These are phyloP conservation scores for Ophiostoma novo-ulmi DNA, from an alignment of 2,329 filamentous ascomycete species.

Conservation along the genomic window DNA sequence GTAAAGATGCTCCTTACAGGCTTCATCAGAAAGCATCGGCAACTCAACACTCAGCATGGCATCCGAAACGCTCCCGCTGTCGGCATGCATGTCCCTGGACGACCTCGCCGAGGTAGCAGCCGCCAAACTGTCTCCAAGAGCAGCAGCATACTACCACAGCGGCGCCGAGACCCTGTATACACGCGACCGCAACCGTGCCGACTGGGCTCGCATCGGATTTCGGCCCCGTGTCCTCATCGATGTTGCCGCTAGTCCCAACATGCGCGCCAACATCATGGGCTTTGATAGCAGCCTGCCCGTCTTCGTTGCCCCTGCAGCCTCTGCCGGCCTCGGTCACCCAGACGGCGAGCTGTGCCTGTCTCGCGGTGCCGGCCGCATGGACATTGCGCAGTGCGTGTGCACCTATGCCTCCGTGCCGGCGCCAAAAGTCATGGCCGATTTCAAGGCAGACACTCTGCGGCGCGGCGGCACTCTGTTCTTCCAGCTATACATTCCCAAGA, in stretches of 20 bases:
- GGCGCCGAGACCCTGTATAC: constrained; percentile 21
- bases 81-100: constrained; percentile 23
- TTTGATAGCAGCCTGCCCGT: constrained; percentile 22
- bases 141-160: constrained; percentile 21
- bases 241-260: constrained; percentile 10
- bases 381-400: constrained; percentile 25
- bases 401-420: constrained; percentile 23
- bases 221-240: constrained; percentile 24
- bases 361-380: constrained; percentile 24
- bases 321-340: constrained; percentile 22
- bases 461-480: neutral
- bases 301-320: constrained; percentile 25
- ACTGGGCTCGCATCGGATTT: constrained; percentile 23
- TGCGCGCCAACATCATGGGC: constrained; percentile 22
- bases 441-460: neutral
- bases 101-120: constrained; percentile 20
- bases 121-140: constrained; percentile 14
- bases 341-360: constrained; percentile 26
- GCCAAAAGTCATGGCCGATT: constrained; percentile 15
- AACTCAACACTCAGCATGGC: neutral
- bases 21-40: neutral
- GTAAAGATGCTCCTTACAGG: neutral
- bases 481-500: neutral
- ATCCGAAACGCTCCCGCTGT: constrained; percentile 13
- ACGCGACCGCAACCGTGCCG: constrained; percentile 19